Base-by-base conservation (phyloP, 2,329 filamentous ascomycete species). In the Orbilia brochopaga region DNA sequence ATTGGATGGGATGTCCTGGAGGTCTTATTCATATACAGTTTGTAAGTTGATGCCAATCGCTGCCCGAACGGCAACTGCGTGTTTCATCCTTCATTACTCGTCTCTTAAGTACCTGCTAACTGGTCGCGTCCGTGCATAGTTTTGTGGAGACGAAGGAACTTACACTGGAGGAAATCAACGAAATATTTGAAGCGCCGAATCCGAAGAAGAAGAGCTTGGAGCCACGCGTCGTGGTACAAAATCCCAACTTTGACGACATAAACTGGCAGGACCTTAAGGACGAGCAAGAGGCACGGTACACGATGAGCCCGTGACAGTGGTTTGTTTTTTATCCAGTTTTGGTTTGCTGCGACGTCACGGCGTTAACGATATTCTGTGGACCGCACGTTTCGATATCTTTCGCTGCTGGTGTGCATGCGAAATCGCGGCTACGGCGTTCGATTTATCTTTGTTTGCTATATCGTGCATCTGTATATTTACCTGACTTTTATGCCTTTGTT, bases 111-210 rank as follows among this genome's bases (percentile, higher is more conserved):
- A n/a, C n/a, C 74, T 78, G 79, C 60, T 79, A 11, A 15, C 10
- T n/a, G n/a, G 17, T 51, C 24, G 48, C 54, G 27, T 57, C 52
- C 63, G 21, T 3, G 35, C n/a, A 19, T 48, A 77, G 75, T 40
- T 77, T 77, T 37, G 83, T 88, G 63, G 88, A 91, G 80, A 90
- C 88, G 17, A 86, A 85, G 76, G 87, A 88, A 2, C 86, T 87
- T 0, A 90, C 87, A 1, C 85, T 90, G 0, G 88, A 90, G 78
- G 87, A 89, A 77, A 84, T 89, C 73, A 85, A 87, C 52, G 84
- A 85, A 76, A 88, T 90, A 78, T 90, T 90, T 76, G 88, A 90
- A 75, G 88, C 75, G 1, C 75, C 75, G 37, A 76, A 77, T 35
- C 76, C 76, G 2, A 76, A 75, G 61, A 74, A 76, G 50, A 76